A percentile compares a stretch with the other conserved stretches of the same genome.
These are phyloP conservation scores for Penicillium sp. DNA, from an alignment of 2,329 filamentous ascomycete species.

Conservation along the genomic window DNA sequence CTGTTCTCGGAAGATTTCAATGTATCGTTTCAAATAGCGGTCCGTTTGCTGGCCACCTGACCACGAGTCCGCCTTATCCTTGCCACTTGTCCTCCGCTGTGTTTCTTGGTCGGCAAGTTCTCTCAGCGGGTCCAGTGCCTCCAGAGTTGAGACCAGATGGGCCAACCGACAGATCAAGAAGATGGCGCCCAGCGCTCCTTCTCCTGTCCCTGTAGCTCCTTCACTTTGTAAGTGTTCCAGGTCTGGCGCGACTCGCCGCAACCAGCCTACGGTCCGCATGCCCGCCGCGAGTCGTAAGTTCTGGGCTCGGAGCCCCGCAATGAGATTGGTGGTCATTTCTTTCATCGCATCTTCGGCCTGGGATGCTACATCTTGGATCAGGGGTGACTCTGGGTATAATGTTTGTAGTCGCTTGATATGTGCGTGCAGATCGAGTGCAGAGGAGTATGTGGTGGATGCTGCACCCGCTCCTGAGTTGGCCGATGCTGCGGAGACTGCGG, in stretches of 20 bases:
- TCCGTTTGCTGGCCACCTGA: slow-evolving; percentile 83
- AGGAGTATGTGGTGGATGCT: slow-evolving; percentile 72
- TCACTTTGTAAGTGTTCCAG: slow-evolving; percentile 53
- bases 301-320: slow-evolving; percentile 72
- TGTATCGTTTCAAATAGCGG: slow-evolving; percentile 88
- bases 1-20: slow-evolving; percentile 97
- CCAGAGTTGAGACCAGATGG: slow-evolving; percentile 75
- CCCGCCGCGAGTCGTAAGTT: slow-evolving; percentile 84
- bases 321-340: slow-evolving; percentile 81
- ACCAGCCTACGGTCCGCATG: slow-evolving; percentile 87
- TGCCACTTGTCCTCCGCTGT: slow-evolving; percentile 40
- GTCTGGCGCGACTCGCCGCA: slow-evolving; percentile 83
- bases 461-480: slow-evolving; percentile 37
- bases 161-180: slow-evolving; percentile 85
- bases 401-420: slow-evolving; percentile 85
- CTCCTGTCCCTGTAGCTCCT: slow-evolving; percentile 34
- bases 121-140: slow-evolving; percentile 79
- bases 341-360: slow-evolving; percentile 88
- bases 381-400: slow-evolving; percentile 74
- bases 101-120: slow-evolving; percentile 89
- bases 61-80: slow-evolving; percentile 32
- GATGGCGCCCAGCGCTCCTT: slow-evolving; percentile 75
- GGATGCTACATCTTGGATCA: slow-evolving; percentile 69
- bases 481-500: slow-evolving; percentile 58
- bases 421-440: slow-evolving; percentile 86